Base-by-base conservation (phyloP, 192 early-diverging fungal species). In the Coemansia sp. region DNA sequence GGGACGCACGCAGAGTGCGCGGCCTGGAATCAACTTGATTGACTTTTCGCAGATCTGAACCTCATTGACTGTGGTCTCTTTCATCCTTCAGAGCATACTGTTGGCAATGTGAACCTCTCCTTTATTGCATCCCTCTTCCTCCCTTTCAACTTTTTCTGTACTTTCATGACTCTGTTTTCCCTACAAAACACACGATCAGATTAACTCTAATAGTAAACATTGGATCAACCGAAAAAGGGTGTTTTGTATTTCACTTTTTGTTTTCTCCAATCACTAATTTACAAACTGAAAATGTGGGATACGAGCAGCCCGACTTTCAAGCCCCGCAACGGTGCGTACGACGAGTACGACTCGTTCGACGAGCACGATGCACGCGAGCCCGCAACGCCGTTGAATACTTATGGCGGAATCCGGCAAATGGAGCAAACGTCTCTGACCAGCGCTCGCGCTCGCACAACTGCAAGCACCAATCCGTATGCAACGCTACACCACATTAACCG, bases 401-500 rank as follows among this genome's bases (percentile, higher is more conserved):
- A 82, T 45, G 73, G 70, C 11, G 72, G 70, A 5, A 69, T 76
- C 41, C 63, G 66, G 12, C 79, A 82, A 59, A 56, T 76, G 64
- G 79, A 72, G 61, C 79, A 82, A 43, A 82, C 79, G 7, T 82
- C 79, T 1, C 57, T 69, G 9, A 70, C 23, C 16, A 67, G 63
- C 26, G 73, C 79, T 3, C 62, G 71, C 25, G 59, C 68, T n/a
- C 65, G 54, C 26, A 26, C 21, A 21, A 21, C 23, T 9, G 61
- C 48, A 19, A 57, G 39, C 19, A 6, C 43, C 11, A 71, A 80
- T 56, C 79, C 79, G 8, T 70, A 82, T 27, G 62, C 70, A 1
- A 45, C 60, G 0, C 57, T 83, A 47, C 82, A 79, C 47, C 62
- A 68, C 27, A 73, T 83, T 45, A 83, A 79, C 57, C 72, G 72